Evolutionary conservation across 1,284 basidiomycete genomes (phyloP).

Genomic region (Trichosporon coremiiforme): DNA sequence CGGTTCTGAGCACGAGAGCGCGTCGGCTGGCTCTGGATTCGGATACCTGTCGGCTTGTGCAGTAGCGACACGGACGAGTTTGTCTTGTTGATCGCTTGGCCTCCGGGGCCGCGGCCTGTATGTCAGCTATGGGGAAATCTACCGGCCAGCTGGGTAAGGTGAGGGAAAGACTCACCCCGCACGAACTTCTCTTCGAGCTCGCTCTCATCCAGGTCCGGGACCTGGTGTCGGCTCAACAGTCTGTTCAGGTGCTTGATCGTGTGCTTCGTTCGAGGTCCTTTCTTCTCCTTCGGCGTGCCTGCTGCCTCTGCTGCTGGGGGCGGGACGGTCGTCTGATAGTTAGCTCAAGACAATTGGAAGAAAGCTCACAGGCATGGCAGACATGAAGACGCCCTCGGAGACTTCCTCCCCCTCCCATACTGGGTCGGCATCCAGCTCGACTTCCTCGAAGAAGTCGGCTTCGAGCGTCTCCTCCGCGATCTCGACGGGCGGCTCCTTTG

Average conservation of each 20-base stretch:
- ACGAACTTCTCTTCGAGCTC: conserved; percentile 56
- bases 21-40: conserved; percentile 57
- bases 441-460: conserved; percentile 27
- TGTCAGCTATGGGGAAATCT: conserved; percentile 14
- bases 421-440: conserved; percentile 20
- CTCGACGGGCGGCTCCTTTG: neutral
- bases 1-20: conserved; percentile 57
- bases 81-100: conserved; percentile 59
- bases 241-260: conserved; percentile 51
- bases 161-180: conserved; percentile 40
- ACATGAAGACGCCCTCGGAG: conserved; percentile 28
- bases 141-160: neutral
- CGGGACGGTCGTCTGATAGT: neutral
- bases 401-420: conserved; percentile 32
- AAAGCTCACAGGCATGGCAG: conserved; percentile 24
- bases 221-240: conserved; percentile 38
- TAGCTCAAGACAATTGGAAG: too few relatives aligned
- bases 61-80: conserved; percentile 56
- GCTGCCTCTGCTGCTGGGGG: neutral
- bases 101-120: conserved; percentile 56
- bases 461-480: conserved; percentile 9
- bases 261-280: neutral
- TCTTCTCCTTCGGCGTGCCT: neutral
- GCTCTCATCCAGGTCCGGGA: conserved; percentile 45
- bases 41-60: conserved; percentile 57